Base-by-base conservation (phyloP, 768 basidiomycete genomes). In the Heimioporus sp. region DNA sequence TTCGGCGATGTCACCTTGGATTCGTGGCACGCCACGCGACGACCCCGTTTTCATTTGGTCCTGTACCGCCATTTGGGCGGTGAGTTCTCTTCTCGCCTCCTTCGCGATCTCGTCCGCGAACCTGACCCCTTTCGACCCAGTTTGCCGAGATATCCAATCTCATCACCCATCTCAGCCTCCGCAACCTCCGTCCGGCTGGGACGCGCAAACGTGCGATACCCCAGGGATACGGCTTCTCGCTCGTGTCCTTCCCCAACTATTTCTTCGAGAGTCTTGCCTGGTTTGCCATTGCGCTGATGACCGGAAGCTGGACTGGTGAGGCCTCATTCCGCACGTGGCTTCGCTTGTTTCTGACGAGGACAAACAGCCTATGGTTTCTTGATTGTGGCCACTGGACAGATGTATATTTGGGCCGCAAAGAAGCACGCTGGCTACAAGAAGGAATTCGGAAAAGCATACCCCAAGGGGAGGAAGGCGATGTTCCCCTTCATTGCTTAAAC, bases 191-290 rank as follows among this genome's bases (percentile, higher is more conserved):
- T 19, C 92, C 96, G 0, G 73, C 80, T 20, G 92, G 90, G 15
- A 80, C 86, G 7, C 85, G 81, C 52, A 81, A 78, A 49, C 87
- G 96, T 43, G 86, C 80, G n/a, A 87, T 97, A 59, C 97, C 97
- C 0, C 72, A 76, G n/a, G 96, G 97, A 21, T 96, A 93, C 58
- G 95, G 94, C 7, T 99, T 98, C 73, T 76, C 83, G 48, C 71
- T 81, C n/a, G 80, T 95, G 37, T 88, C 91, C 7, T 89, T 81
- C 75, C 92, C 96, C 15, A 98, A 99, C 70, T 99, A 99, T 73
- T 85, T 90, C 66, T 98, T 95, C 63, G 97, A 99, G 72, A 78
- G 73, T 9, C 53, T 96, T 21, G 86, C 74, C 0, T 97, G 96
- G 91, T 62, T 76, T 5, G 74, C 79, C 15, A 76, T 97, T 45